Conservation (phyloP, 768 basidiomycete genomes). For the Cantharellus cinnabarinus region DNA sequence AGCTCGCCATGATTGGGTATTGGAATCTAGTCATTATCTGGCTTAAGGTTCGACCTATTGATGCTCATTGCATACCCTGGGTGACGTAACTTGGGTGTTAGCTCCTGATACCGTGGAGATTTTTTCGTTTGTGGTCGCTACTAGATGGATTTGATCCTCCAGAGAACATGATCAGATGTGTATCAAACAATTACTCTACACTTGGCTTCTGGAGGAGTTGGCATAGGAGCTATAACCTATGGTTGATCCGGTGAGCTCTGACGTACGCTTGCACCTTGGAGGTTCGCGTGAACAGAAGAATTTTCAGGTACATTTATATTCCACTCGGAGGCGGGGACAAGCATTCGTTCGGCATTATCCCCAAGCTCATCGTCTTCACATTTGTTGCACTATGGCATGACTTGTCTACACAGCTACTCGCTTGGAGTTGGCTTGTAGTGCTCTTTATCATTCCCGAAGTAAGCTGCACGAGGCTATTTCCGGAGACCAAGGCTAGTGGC, state of each 20-base stretch:
- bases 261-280: neutral
- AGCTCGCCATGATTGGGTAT: constrained; percentile 84
- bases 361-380: constrained; percentile 69
- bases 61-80: neutral
- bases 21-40: constrained; percentile 95
- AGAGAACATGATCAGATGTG: constrained; percentile 98
- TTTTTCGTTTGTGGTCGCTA: constrained; percentile 89
- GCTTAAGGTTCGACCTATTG: constrained; percentile 54
- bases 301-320: constrained; percentile 71
- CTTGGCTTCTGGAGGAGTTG: constrained; percentile 90
- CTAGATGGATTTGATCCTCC: constrained; percentile 78
- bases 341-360: constrained; percentile 26
- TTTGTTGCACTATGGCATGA: constrained; percentile 99
- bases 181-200: constrained; percentile 91
- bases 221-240: constrained; percentile 93
- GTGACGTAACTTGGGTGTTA: constrained; percentile 15
- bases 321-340: constrained; percentile 54
- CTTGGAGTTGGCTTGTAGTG: constrained; percentile 94
- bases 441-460: constrained; percentile 82
- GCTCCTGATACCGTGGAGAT: constrained; percentile 89
- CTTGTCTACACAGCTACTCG: constrained; percentile 62
- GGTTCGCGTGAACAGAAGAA: neutral
- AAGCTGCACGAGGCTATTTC: constrained; percentile 35
- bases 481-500: constrained; percentile 38
- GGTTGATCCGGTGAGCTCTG: constrained; percentile 56